Conservation (phyloP, 148 eudicot genomes). For the Nepenthes mirabilis region DNA sequence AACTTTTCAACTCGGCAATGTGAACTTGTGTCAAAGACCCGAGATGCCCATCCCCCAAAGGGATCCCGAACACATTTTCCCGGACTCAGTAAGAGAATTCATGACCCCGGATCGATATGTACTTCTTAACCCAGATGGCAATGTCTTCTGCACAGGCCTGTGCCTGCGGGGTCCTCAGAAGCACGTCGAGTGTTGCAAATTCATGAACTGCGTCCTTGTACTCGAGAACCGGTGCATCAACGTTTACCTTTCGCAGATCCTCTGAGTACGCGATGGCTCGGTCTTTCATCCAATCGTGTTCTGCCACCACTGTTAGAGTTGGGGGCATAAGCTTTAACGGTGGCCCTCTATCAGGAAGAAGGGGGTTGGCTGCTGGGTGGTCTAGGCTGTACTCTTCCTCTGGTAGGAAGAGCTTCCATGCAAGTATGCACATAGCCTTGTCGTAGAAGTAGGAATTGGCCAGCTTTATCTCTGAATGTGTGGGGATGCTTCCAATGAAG, state of each 20-base stretch:
- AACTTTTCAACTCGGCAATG: not conserved
- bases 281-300: slow-evolving; percentile 97
- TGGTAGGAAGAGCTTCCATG: slow-evolving; percentile 86
- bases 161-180: slow-evolving; percentile 88
- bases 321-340: slow-evolving; percentile 93
- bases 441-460: slow-evolving; percentile 92
- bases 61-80: not conserved
- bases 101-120: slow-evolving; percentile 83
- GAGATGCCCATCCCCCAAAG: too few relatives aligned
- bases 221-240: slow-evolving; percentile 84
- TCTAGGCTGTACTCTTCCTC: slow-evolving; percentile 82
- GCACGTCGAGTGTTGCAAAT: slow-evolving; percentile 92
- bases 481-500: slow-evolving; percentile 79
- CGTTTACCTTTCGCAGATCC: slow-evolving; percentile 72
- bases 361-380: slow-evolving; percentile 96
- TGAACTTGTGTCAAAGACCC: too few relatives aligned
- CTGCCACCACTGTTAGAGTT: slow-evolving; percentile 76
- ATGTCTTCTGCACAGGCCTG: slow-evolving; percentile 93
- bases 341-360: slow-evolving; percentile 46
- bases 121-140: slow-evolving; percentile 92
- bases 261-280: slow-evolving; percentile 88
- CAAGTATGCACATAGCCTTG: slow-evolving; percentile 79
- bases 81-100: slow-evolving; percentile 73
- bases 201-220: slow-evolving; percentile 95
- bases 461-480: slow-evolving; percentile 80